Evolutionary conservation across 2,329 filamentous ascomycete species (phyloP), one percentile per base, ranked within the genome.

Genomic region (Colletotrichum lupini): DNA sequence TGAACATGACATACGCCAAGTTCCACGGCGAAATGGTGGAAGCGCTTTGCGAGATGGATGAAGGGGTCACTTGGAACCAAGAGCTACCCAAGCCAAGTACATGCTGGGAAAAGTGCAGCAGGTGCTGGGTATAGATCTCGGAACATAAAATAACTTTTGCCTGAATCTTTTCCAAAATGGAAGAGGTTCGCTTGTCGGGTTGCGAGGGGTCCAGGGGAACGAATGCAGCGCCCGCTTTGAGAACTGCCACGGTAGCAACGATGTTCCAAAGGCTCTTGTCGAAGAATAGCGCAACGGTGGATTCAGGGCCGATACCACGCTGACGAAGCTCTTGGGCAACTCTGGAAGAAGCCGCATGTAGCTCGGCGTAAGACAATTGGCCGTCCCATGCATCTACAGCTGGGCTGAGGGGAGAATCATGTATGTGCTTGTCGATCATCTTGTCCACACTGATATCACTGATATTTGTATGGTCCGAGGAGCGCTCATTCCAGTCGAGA

Each of bases 221-320:
- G 30, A 74, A 74, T 9, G 73, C 65, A 5, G 64, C 69, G 9
- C 69, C 70, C 8, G 73, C 55, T 52, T 73, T 73, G 11, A 73
- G 53, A 26, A 74, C 68, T 9, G 59, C 69, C 37, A 81, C 49
- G 32, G 77, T 78, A 1, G 76, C 75, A 1, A 80, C 75, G 3
- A 76, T 70, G n/a, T 76, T 76, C 76, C 75, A 77, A 5, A 59
- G 56, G 16, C 78, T 79, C 66, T 80, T 81, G n/a, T 79, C 77
- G 19, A 81, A 77, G 24, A 76, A 76, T 1, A 80, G 70, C 5
- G 78, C 77, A 24, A 80, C 67, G 6, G 60, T 42, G 9, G n/a
- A 65, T n/a, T 69, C 70, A 6, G 37, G 59, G 11, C 70, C 42
- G 9, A 73, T 55, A 3, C 61, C 70, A 5, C n/a, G 22, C 12